Percentiles rank a stretch among this genome's conserved stretches.
Evolutionary conservation across 805 yeast species (phyloP).

Genomic region (Saccharomycopsis babjevae): DNA sequence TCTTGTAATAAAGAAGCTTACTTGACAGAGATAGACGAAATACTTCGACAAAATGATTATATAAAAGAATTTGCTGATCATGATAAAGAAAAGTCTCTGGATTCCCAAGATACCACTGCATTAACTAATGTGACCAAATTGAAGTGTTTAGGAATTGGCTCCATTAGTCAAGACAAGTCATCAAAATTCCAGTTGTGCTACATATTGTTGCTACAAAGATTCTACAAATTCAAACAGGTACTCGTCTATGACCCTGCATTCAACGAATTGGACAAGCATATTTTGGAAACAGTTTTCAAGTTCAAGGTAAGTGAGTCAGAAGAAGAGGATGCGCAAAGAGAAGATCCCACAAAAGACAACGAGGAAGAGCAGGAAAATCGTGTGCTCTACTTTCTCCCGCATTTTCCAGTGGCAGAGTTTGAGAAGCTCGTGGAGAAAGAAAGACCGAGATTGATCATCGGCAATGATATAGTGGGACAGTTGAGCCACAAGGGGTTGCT

Average conservation of each 20-base stretch:
- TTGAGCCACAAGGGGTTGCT: not conserved
- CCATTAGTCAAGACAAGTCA: conserved; percentile 1
- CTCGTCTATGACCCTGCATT: conserved; percentile 33
- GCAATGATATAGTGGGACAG: conserved; percentile 6
- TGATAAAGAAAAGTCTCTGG: not conserved
- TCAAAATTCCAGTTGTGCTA: conserved; percentile 6
- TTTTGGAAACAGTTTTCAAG: conserved; percentile 17
- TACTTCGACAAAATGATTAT: not conserved
- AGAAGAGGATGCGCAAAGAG: not conserved
- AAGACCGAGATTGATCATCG: conserved; percentile 2
- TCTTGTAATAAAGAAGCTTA: no score
- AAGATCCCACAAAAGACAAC: conserved; percentile 15
- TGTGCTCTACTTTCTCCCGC: conserved; percentile 8
- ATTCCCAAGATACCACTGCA: not conserved
- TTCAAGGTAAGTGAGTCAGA: not conserved
- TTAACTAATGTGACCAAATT: not conserved
- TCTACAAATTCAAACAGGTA: conserved; percentile 15
- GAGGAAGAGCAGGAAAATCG: conserved; percentile 8
- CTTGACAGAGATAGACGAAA: not conserved
- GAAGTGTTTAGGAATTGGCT: conserved; percentile 7
- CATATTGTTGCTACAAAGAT: not conserved
- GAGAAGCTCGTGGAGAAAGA: not conserved
- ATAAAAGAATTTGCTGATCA: not conserved
- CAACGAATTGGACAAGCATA: conserved; percentile 22
- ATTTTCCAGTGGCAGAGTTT: conserved; percentile 7